Evolutionary conservation across 1,139 yeast species (phyloP).

Genomic region (Yamadazyma buinensis): DNA sequence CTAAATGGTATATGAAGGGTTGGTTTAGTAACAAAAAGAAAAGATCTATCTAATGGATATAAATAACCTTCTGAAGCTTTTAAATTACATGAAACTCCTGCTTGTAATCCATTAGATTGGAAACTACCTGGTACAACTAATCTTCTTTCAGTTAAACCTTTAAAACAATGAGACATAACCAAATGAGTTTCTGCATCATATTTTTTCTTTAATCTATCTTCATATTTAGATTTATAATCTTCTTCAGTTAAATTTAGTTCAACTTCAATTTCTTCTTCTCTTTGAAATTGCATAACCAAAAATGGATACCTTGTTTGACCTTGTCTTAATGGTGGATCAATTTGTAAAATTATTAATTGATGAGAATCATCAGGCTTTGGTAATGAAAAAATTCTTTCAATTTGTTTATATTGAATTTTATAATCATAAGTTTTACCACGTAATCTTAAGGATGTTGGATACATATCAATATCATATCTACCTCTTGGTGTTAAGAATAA

Average conservation of each 20-base stretch:
- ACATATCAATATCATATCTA: slow-evolving; percentile 95
- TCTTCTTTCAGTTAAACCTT: slow-evolving; percentile 85
- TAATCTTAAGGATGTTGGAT: slow-evolving; percentile 78
- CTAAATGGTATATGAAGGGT: slow-evolving; percentile 86
- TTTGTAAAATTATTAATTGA: slow-evolving; percentile 80
- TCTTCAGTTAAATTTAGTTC: slow-evolving; percentile 83
- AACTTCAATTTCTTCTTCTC: slow-evolving; percentile 88
- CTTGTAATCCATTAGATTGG: slow-evolving; percentile 66
- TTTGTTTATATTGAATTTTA: slow-evolving; percentile 86
- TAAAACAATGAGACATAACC: slow-evolving; percentile 84
- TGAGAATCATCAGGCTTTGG: slow-evolving; percentile 95
- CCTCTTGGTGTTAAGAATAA: slow-evolving; percentile 97
- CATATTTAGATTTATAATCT: slow-evolving; percentile 73
- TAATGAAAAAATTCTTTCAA: slow-evolving; percentile 84
- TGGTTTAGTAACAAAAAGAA: slow-evolving; percentile 90
- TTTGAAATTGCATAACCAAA: slow-evolving; percentile 80
- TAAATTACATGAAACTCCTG: slow-evolving; percentile 87
- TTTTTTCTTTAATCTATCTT: slow-evolving; percentile 68
- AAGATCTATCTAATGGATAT: slow-evolving; percentile 86
- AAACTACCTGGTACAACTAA: slow-evolving; percentile 85
- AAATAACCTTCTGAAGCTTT: slow-evolving; percentile 95
- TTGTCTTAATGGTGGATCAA: slow-evolving; percentile 86
- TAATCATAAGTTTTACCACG: slow-evolving; percentile 98
- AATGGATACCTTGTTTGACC: slow-evolving; percentile 98
- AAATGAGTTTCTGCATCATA: slow-evolving; percentile 83